A percentile compares a stretch with the other conserved stretches of the same genome.
phyloP scores from a whole-genome alignment of 495 filamentous ascomycete genomes.

The Aspergillus indologenus region DNA sequence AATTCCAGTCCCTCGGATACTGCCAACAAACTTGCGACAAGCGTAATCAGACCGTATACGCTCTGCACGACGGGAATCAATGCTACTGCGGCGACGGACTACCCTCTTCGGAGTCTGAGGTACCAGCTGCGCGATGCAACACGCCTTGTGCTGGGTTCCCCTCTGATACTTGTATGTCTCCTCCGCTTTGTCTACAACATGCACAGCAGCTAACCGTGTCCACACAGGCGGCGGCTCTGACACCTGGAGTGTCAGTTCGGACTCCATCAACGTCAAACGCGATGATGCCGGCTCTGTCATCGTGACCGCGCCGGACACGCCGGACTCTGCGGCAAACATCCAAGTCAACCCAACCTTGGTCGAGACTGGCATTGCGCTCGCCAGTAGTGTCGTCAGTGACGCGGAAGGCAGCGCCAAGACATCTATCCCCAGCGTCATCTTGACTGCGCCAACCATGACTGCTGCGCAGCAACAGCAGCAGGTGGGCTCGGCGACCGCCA shows the following conservation, averaged over 20 bases:
- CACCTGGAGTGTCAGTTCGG: slow-evolving; percentile 28
- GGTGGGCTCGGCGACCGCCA: neutral
- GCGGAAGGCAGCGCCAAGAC: slow-evolving; percentile 2
- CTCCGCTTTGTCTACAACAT: neutral
- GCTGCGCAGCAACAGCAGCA: neutral
- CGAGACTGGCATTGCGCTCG: slow-evolving; percentile 13
- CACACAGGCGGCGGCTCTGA: slow-evolving; percentile 34
- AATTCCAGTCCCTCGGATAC: slow-evolving; percentile 30
- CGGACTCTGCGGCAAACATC: slow-evolving; percentile 9
- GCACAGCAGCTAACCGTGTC: neutral
- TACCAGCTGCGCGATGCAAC: slow-evolving; percentile 34
- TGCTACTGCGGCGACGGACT: slow-evolving; percentile 39
- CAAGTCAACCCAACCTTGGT: slow-evolving; percentile 21
- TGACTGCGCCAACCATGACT: neutral
- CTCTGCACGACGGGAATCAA: slow-evolving; percentile 27
- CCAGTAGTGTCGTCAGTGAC: neutral
- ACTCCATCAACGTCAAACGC: slow-evolving; percentile 9
- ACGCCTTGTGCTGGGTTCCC: slow-evolving; percentile 32
- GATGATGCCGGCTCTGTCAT: slow-evolving; percentile 24
- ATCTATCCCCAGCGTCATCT: slow-evolving; percentile 12
- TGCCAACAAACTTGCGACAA: slow-evolving; percentile 31
- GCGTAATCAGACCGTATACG: slow-evolving; percentile 28
- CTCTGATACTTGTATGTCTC: slow-evolving; percentile 32
- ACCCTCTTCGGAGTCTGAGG: slow-evolving; percentile 26
- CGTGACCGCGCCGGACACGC: slow-evolving; percentile 28